These are phyloP conservation scores for Metarhizium humberi DNA, from an alignment of 2,329 filamentous ascomycete genomes.

Conservation along the genomic window DNA sequence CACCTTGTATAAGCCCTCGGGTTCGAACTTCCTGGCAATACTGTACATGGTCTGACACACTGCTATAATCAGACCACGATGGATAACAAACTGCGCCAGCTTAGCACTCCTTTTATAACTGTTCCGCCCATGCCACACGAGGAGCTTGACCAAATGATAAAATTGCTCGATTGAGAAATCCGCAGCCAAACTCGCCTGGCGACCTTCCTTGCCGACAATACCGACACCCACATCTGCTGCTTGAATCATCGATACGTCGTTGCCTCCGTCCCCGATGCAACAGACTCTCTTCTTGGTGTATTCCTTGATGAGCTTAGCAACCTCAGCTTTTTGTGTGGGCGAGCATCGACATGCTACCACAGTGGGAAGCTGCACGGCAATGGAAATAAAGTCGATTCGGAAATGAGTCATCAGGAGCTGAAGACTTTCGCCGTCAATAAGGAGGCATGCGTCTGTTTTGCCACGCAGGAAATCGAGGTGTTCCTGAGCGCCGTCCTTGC, in stretches of 20 bases:
- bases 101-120: slow-evolving; percentile 95
- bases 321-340: slow-evolving; percentile 91
- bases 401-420: slow-evolving; percentile 76
- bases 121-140: slow-evolving; percentile 98
- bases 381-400: slow-evolving; percentile 73
- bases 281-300: slow-evolving; percentile 92
- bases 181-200: slow-evolving; percentile 87
- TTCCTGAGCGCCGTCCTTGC: slow-evolving; percentile 77
- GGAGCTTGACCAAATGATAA: slow-evolving; percentile 83
- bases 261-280: slow-evolving; percentile 96
- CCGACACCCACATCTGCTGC: slow-evolving; percentile 95
- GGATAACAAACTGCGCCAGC: slow-evolving; percentile 95
- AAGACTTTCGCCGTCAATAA: slow-evolving; percentile 91
- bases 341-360: slow-evolving; percentile 96
- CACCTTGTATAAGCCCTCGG: slow-evolving; percentile 81
- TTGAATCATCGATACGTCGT: slow-evolving; percentile 99
- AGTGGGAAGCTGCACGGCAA: slow-evolving; percentile 78
- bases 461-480: slow-evolving; percentile 80
- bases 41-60: slow-evolving; percentile 98
- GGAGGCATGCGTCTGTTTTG: slow-evolving; percentile 77
- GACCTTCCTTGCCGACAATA: slow-evolving; percentile 95
- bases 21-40: slow-evolving; percentile 85
- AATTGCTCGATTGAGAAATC: slow-evolving; percentile 97
- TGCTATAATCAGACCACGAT: slow-evolving; percentile 87
- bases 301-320: slow-evolving; percentile 81